phyloP scores from a whole-genome alignment of 371 early-diverging fungal genomes.

The Rhizopus stolonifer region DNA sequence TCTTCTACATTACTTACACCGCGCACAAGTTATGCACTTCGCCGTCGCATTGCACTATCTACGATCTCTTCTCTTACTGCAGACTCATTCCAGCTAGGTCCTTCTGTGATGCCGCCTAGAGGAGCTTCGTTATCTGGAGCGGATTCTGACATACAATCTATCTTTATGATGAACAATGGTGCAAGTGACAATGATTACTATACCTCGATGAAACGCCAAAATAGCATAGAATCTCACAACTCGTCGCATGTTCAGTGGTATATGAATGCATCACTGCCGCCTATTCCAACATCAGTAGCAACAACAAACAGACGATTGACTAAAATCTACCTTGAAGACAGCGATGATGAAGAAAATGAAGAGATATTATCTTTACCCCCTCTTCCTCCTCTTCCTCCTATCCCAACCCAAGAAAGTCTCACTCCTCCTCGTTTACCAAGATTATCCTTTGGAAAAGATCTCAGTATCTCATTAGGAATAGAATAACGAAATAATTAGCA shows the following conservation, averaged over 20 bases:
- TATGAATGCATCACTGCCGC: conserved; percentile 30
- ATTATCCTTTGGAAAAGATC: conserved; percentile 28
- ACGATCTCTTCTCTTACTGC: conserved; percentile 29
- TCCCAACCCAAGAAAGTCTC: conserved; percentile 11
- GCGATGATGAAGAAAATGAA: conserved; percentile 19
- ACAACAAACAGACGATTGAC: conserved; percentile 19
- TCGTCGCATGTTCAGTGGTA: conserved; percentile 17
- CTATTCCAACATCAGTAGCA: conserved; percentile 22
- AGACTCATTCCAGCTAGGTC: conserved; percentile 14
- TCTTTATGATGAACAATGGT: conserved; percentile 13
- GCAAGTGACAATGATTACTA: neutral
- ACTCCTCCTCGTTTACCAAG: conserved; percentile 24
- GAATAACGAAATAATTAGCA: conserved; percentile 1
- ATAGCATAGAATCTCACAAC: neutral
- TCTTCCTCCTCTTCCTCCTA: conserved; percentile 16
- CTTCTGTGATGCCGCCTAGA: conserved; percentile 8
- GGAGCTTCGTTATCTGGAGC: conserved; percentile 9
- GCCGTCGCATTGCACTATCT: conserved; percentile 26
- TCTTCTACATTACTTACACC: conserved; percentile 41
- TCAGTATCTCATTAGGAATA: conserved; percentile 21
- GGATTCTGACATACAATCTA: conserved; percentile 18
- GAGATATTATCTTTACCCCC: conserved; percentile 4
- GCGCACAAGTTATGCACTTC: conserved; percentile 24
- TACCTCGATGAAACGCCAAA: neutral
- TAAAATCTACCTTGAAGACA: conserved; percentile 25